Evolutionary conservation across 208 protist species (phyloP).

Genomic region (Entamoeba invadens): DNA sequence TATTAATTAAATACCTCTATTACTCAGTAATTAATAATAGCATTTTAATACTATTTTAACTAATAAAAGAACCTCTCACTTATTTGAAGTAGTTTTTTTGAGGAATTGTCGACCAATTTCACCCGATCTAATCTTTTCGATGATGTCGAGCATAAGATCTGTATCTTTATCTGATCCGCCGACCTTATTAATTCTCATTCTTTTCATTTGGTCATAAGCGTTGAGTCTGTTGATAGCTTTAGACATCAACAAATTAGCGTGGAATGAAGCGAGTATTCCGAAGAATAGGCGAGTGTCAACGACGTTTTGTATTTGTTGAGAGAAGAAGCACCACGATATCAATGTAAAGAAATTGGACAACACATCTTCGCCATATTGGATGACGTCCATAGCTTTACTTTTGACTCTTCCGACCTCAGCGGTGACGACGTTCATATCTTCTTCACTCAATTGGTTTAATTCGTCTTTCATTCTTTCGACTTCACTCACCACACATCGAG

Average conservation of each 20-base stretch:
- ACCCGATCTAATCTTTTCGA: not conserved
- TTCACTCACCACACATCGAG: not conserved
- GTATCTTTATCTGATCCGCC: not conserved
- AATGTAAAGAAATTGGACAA: not conserved
- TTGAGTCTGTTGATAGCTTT: not conserved
- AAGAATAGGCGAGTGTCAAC: not conserved
- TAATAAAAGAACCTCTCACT: no score
- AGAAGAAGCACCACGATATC: not conserved
- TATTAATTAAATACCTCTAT: no score
- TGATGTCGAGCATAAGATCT: not conserved
- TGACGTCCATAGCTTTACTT: not conserved
- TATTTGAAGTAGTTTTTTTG: not conserved
- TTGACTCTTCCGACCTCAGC: not conserved
- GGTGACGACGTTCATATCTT: not conserved
- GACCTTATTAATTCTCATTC: not conserved
- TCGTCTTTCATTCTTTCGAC: not conserved
- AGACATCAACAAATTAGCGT: not conserved
- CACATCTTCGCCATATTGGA: not conserved
- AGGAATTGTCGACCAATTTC: not conserved
- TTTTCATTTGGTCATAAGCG: not conserved
- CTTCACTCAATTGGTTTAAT: not conserved
- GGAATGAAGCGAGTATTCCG: not conserved
- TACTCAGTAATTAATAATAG: no score
- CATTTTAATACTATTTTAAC: no score
- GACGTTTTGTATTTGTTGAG: not conserved